Base-by-base conservation (phyloP, 2,329 filamentous ascomycete genomes). In the Aschersonia sp. region DNA sequence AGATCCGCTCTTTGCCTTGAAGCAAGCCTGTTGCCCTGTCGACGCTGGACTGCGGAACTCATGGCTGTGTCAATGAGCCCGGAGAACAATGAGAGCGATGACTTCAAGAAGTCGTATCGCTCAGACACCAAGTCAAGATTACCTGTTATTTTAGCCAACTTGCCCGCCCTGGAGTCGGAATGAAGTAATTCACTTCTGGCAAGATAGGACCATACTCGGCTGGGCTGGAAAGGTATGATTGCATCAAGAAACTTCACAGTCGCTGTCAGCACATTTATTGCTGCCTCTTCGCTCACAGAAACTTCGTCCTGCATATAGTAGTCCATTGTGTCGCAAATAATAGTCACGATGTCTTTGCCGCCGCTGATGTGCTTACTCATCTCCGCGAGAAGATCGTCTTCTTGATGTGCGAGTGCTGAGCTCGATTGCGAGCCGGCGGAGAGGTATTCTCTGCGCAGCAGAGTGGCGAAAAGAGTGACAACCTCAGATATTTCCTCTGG, bases 191-290 rank as follows among this genome's bases (percentile, higher is more conserved):
- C 79, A 61, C 87, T 94, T 49, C 87, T 80, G 4, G 83, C 79
- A 56, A 98, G 74, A 60, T 90, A 86, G 4, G 90, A 88, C 89
- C 92, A 97, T 5, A 95, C 81, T 50, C 89, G 76, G 48, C 84
- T 84, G 0, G 92, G 90, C 46, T 83, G 78, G n/a, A 76, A 84
- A 55, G 74, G 72, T 30, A 92, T 64, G 14, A 94, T 68, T 3
- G 83, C 79, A 54, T 84, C 76, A 39, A 94, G 68, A 57, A 97
- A 95, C 47, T 87, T 82, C 29, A 89, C 66, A 59, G 87, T 94
- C 30, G 84, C 79, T 9, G 71, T 69, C 48, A 82, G 62, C 44
- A 89, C 74, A 2, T 82, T 72, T 31, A 94, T 71, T 37, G 80
- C 76, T 41, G 81, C 66, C 9, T 79, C 76, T 41, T 81, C 79